Conservation (phyloP, 768 basidiomycete species). For the Cystobasidium tubakii region DNA sequence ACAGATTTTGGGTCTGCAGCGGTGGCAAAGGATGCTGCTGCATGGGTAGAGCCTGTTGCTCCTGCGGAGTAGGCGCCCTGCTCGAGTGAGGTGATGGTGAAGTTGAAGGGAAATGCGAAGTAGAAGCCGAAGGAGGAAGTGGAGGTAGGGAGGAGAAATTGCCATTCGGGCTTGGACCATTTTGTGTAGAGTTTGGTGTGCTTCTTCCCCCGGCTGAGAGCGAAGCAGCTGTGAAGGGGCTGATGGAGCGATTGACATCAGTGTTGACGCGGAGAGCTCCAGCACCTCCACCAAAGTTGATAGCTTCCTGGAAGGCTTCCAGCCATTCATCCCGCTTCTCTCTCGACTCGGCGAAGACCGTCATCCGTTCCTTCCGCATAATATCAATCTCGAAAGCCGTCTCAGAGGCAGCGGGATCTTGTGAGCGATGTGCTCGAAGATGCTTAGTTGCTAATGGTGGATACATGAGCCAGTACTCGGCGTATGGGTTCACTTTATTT, state of each 20-base stretch:
- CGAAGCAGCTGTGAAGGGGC: slow-evolving; percentile 13
- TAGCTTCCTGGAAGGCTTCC: slow-evolving; percentile 71
- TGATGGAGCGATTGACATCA: slow-evolving; percentile 15
- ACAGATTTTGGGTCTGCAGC: not conserved
- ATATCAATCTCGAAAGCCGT: slow-evolving; percentile 69
- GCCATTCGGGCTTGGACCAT: not conserved
- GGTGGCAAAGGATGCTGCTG: not conserved
- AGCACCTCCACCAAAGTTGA: slow-evolving; percentile 64
- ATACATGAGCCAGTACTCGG: slow-evolving; percentile 85
- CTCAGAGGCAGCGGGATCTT: slow-evolving; percentile 50
- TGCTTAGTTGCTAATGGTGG: slow-evolving; percentile 94
- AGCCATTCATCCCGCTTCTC: slow-evolving; percentile 62
- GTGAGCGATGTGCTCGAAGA: slow-evolving; percentile 57
- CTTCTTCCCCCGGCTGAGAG: not conserved
- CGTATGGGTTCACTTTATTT: slow-evolving; percentile 48
- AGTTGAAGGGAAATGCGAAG: slow-evolving; percentile 26
- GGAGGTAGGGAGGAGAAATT: slow-evolving; percentile 14
- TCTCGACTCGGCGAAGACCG: slow-evolving; percentile 60
- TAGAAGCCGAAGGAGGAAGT: slow-evolving; percentile 27
- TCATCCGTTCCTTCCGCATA: slow-evolving; percentile 79
- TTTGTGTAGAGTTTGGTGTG: slow-evolving; percentile 10
- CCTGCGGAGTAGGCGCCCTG: slow-evolving; percentile 17
- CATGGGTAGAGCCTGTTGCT: not conserved
- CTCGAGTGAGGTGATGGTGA: slow-evolving; percentile 13
- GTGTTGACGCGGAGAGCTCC: slow-evolving; percentile 51